Evolutionary conservation across 2,329 filamentous ascomycete species (phyloP), one percentile per base, ranked within the genome.

Genomic region (Cercospora nicotianae): DNA sequence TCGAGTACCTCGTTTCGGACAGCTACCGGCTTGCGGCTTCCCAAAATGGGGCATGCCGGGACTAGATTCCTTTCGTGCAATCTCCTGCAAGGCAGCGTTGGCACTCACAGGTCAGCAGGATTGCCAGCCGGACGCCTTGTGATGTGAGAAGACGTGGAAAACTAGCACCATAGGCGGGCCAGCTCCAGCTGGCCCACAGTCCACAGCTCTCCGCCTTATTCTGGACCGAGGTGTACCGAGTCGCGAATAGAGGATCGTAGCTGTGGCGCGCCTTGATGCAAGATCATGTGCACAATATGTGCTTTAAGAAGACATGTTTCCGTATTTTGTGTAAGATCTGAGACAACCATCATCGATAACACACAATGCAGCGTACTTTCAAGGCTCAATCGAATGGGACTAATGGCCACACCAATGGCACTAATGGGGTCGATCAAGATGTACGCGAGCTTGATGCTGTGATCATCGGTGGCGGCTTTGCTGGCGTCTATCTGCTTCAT

Each of bases 401-500:
- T 3, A 36, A 39, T 31, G 60, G 45, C 6, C 26, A 45, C 39
- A 42, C 42, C n/a, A 55, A 39, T 30, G 61, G 61, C 30, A 63
- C 61, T 39, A 33, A 63, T 13, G 60, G 60, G 9, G 7, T 13
- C n/a, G 39, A 31, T 9, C 18, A 33, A 28, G 18, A 26, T 23
- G 20, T 33, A 4, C 31, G 65, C 7, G 36, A 67, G 5, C 69
- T 71, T 48, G 72, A 75, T 51, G 72, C 69, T 8, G 53, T 73
- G 7, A 64, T 74, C 23, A 78, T 82, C 2, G 80, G 80, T 36
- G 80, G 79, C 48, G 80, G 80, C 0, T 81, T 81, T 64, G 78
- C 78, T 18, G 80, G 81, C 28, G 73, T 81, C 3, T 81, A 80
- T 39, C 64, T 80, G 31, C 77, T 78, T 5, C 72, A 79, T 67